phyloP scores from a whole-genome alignment of 495 filamentous ascomycete species.

The Talaromyces trachyspermus region DNA sequence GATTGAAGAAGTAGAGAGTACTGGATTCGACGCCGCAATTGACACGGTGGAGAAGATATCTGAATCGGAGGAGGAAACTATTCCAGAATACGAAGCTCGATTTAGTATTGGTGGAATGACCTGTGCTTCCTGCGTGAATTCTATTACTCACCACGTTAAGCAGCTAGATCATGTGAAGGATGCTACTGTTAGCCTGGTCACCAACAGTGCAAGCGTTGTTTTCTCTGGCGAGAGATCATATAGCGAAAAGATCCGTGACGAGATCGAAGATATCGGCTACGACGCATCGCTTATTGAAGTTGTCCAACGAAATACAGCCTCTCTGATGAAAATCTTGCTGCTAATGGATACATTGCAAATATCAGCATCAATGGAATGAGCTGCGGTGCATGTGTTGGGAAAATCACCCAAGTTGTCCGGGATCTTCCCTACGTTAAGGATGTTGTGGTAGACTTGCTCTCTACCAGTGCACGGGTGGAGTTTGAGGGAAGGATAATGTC shows the following conservation, averaged over 20 bases:
- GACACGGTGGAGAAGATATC: conserved; percentile 31
- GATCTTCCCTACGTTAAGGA: conserved; percentile 55
- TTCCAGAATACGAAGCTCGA: conserved; percentile 27
- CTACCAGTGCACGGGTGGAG: conserved; percentile 61
- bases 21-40: conserved; percentile 48
- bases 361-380: conserved; percentile 79
- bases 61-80: neutral
- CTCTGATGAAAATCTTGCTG: neutral
- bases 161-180: conserved; percentile 27
- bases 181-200: conserved; percentile 38
- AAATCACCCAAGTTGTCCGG: conserved; percentile 56
- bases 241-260: conserved; percentile 19
- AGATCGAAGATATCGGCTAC: conserved; percentile 33
- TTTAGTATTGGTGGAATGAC: conserved; percentile 44
- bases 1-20: conserved; percentile 43
- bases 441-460: conserved; percentile 62
- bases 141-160: conserved; percentile 31
- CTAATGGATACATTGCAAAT: conserved; percentile 42
- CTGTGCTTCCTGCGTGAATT: conserved; percentile 39
- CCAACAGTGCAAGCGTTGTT: conserved; percentile 34
- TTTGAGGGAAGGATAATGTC: conserved; percentile 48
- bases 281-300: conserved; percentile 31
- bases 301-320: conserved; percentile 8
- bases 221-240: conserved; percentile 24
- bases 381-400: conserved; percentile 65